Evolutionary conservation across 192 early-diverging fungal genomes (phyloP), one percentile per base, ranked within the genome.

Genomic region (Fimicolochytrium jonesii): DNA sequence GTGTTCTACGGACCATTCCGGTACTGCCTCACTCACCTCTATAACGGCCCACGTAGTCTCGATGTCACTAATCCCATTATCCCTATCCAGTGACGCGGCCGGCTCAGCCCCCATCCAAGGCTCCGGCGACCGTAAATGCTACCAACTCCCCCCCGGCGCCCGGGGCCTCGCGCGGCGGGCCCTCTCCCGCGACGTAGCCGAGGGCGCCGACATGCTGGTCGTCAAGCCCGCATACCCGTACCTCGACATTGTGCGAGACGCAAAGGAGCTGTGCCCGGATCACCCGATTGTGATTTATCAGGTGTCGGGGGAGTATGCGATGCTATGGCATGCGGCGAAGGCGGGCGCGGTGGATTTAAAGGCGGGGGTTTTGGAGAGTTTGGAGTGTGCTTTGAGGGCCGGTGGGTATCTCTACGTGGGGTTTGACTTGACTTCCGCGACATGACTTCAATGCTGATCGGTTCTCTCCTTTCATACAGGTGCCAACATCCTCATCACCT

Each of bases 191-290:
- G 94, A 99, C 71, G 85, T 90, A 56, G 77, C 69, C 28, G 96
- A 99, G 69, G 96, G 96, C 20, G 96, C 96, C 25, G 96, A 99
- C 72, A 86, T 94, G 9, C 79, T 99, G 29, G 96, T 99, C 91
- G 91, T 99, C 67, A 99, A 99, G 79, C 96, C 96, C 5, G 94
- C 88, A 13, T 77, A 77, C 52, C 94, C 94, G 41, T 99, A 99
- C 72, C 75, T 99, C 42, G 96, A 99, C 64, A 88, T 99, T 63
- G 77, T 99, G 7, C 81, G 93, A 20, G 94, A 99, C 64, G 62
- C 74, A 11, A 59, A 63, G 22, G 73, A 74, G 35, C 34, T 67
- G 25, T 51, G 30, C 18, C 84, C 88, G 10, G 89, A 99, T 65
- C 83, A 86, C 39, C 96, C 96, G n/a, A 76, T 97, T 34, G 93